Base-by-base conservation (phyloP, 2,329 filamentous ascomycete species). In the Pseudogymnoascus sp. region DNA sequence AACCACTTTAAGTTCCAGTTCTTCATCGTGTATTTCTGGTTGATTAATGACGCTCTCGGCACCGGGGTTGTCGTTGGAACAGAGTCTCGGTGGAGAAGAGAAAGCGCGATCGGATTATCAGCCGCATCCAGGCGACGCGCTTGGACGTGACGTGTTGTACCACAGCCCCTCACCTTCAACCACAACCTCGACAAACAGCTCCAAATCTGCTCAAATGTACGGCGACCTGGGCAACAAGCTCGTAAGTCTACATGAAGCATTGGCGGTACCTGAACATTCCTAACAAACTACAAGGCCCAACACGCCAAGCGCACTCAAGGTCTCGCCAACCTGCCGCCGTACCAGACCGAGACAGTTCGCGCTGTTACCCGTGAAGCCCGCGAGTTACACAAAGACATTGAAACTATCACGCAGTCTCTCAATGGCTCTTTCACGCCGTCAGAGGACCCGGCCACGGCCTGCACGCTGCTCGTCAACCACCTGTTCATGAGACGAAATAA, bases 401-500 rank as follows among this genome's bases (percentile, higher is more conserved):
- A 84, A 40, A 84, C 85, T 63, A 85, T 96, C 29, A 84, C 97
- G 33, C 88, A 90, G 64, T 90, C 91, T 0, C 95, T 93, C 74
- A 85, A 89, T 67, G 89, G 89, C 65, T 88, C 87, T 0, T 97
- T 97, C 79, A 88, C 96, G 69, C 93, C 91, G 88, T 83, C 86
- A 9, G 83, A 87, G 10, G 88, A 96, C 70, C 90, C 90, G 50
- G 90, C 90, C 9, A 88, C 88, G 33, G 93, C 93, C 2, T 96
- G 91, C 73, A 90, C 91, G 1, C 81, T 99, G 23, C 85, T 99
- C 21, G 93, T 97, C 65, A 90, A 97, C 74, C 93, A 99, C 74
- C 80, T 99, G 10, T 92, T 90, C 69, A 97, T 97, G 89, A 88
- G 95, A 59, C 85, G 95, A 63, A 96, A 99, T 76, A 99, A 99